Evolutionary conservation across 805 yeast species (phyloP), one percentile per base, ranked within the genome.

Genomic region (Saturnispora saitoi): DNA sequence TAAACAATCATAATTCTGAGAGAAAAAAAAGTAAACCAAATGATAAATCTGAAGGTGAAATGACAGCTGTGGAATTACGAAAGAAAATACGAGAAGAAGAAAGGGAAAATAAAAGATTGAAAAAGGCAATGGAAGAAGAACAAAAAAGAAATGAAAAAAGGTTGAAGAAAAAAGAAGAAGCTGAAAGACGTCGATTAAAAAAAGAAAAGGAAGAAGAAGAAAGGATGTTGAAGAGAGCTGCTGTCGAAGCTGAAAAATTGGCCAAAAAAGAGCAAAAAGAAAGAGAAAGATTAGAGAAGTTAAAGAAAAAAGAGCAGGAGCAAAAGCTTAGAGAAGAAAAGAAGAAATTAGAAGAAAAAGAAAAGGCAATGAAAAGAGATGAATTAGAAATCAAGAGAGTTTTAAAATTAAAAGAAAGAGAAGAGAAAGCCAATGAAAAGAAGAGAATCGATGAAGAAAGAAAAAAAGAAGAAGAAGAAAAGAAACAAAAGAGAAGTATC

Each of bases 341-440:
- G 46, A 56, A 44, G 34, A 56, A 58, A 37, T 46, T 54, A 7
- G 29, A 64, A 63, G 46, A 58, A 57, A 24, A 56, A 53, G 51
- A 58, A 59, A 52, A 65, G 60, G 57, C 56, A 62, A 39, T 60
- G 58, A 65, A 59, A 55, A 60, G 56, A 59, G 49, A 48, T 56
- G 58, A 47, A 56, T 55, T 42, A 58, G 57, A 29, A 62, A 63
- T 30, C 62, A 64, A 52, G 66, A 65, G 51, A 63, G 62, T 47
- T 63, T 66, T 39, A 67, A 68, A 50, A 61, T 61, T 29, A 58
- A 65, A 48, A 68, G 67, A 38, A 56, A 63, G 52, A 53, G 54
- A 36, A 11, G 57, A 50, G 43, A 31, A 47, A 32, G 53, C 49
- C 36, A 50, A 51, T 32, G 58, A 58, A 48, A 49, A 58, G n/a